Conservation (phyloP, 139 green algal species). For the Tetradesmus lagerheimii region DNA sequence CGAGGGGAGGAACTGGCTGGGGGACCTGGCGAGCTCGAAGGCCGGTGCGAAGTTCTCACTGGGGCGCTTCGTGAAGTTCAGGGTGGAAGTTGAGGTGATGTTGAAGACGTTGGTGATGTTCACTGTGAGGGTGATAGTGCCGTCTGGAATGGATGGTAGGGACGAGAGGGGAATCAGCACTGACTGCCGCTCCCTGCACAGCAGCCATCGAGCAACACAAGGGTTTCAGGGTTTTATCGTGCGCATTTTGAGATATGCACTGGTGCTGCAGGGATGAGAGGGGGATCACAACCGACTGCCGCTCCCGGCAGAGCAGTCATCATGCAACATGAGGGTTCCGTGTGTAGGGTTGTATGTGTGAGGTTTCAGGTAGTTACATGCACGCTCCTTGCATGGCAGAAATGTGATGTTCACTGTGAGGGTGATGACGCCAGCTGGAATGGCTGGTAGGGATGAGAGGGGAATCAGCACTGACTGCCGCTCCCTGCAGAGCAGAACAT, state of each 20-base stretch:
- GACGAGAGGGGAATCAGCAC: neutral
- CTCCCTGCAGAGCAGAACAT: constrained; percentile 13
- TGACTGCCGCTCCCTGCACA: neutral
- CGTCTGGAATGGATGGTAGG: neutral
- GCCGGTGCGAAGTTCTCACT: neutral
- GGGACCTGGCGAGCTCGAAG: constrained; percentile 12
- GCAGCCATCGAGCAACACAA: neutral
- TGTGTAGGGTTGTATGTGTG: no score
- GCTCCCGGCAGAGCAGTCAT: no score
- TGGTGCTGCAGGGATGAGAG: no score
- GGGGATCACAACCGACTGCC: no score
- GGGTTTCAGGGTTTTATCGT: no score
- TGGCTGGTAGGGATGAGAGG: neutral
- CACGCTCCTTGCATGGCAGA: no score
- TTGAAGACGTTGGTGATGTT: constrained; percentile 28
- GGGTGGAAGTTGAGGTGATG: constrained; percentile 7
- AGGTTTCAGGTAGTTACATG: no score
- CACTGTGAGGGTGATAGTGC: neutral
- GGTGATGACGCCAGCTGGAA: neutral
- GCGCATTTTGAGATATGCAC: no score
- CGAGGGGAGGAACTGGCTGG: neutral
- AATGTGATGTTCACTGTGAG: constrained; percentile 5
- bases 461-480: neutral
- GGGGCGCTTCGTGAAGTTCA: neutral
- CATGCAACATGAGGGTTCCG: neutral